phyloP scores from a whole-genome alignment of 2,329 filamentous ascomycete species.

The Sordariomycetes sp. region DNA sequence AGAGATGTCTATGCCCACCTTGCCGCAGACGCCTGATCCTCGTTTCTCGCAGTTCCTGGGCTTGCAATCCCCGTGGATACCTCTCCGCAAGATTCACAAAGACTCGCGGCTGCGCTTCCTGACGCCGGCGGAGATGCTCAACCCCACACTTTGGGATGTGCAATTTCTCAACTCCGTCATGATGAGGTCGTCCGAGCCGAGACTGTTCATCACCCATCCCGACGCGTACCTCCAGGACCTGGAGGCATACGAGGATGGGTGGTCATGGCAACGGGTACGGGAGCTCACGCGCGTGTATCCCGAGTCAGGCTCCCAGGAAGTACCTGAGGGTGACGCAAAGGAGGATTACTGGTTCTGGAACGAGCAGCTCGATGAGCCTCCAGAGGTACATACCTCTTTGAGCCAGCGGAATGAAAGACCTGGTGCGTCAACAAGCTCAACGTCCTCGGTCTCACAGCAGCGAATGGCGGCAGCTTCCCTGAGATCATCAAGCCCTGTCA shows the following conservation, averaged over 20 bases:
- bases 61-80: constrained; percentile 61
- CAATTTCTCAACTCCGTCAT: constrained; percentile 62
- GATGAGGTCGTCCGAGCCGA: constrained; percentile 60
- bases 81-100: constrained; percentile 66
- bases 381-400: constrained; percentile 33
- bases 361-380: constrained; percentile 50
- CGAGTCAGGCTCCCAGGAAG: constrained; percentile 30
- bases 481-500: constrained; percentile 18
- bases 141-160: constrained; percentile 61
- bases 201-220: constrained; percentile 68
- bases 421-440: constrained; percentile 18
- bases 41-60: constrained; percentile 41
- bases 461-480: constrained; percentile 14
- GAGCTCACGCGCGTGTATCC: constrained; percentile 49
- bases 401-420: constrained; percentile 31
- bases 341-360: constrained; percentile 62
- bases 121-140: constrained; percentile 62
- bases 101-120: constrained; percentile 65
- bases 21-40: constrained; percentile 14
- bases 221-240: constrained; percentile 64
- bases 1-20: constrained; percentile 27
- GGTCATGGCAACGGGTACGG: constrained; percentile 64
- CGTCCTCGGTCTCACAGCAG: constrained; percentile 30
- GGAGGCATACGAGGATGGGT: constrained; percentile 42
- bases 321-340: constrained; percentile 51